phyloP scores from a whole-genome alignment of 495 filamentous ascomycete genomes.

The Extremus antarcticus region DNA sequence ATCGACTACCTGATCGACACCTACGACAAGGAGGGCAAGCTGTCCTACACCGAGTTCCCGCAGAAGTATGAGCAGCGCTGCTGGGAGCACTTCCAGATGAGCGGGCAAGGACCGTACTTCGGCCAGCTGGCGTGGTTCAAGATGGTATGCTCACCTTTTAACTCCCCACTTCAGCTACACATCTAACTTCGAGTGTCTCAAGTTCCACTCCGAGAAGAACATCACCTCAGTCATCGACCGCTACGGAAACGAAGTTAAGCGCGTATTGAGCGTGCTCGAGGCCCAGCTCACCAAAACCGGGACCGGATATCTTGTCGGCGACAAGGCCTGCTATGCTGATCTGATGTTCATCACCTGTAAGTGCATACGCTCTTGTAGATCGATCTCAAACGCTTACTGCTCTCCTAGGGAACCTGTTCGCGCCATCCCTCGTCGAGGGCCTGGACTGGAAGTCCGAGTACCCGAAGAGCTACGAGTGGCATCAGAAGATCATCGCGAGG shows the following conservation, averaged over 20 bases:
- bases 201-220: constrained; percentile 35
- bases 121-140: constrained; percentile 29
- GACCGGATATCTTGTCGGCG: constrained; percentile 39
- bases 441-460: constrained; percentile 13
- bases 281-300: constrained; percentile 24
- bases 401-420: background rate
- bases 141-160: background rate
- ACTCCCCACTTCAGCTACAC: background rate
- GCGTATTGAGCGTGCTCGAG: constrained; percentile 39
- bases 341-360: constrained; percentile 40
- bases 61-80: constrained; percentile 28
- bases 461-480: constrained; percentile 14
- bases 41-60: constrained; percentile 20
- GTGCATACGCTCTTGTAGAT: no score
- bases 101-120: constrained; percentile 33
- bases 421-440: constrained; percentile 30
- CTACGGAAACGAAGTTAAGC: constrained; percentile 38
- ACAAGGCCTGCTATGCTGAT: constrained; percentile 41
- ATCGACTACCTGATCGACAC: constrained; percentile 27
- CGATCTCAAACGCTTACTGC: no score
- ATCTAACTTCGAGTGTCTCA: constrained; percentile 30
- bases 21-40: constrained; percentile 25
- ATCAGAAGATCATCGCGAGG: constrained; percentile 9
- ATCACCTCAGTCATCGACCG: constrained; percentile 36
- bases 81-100: constrained; percentile 37